Base-by-base conservation (phyloP, 805 yeast species). In the Pichia nanzhaoensis region DNA sequence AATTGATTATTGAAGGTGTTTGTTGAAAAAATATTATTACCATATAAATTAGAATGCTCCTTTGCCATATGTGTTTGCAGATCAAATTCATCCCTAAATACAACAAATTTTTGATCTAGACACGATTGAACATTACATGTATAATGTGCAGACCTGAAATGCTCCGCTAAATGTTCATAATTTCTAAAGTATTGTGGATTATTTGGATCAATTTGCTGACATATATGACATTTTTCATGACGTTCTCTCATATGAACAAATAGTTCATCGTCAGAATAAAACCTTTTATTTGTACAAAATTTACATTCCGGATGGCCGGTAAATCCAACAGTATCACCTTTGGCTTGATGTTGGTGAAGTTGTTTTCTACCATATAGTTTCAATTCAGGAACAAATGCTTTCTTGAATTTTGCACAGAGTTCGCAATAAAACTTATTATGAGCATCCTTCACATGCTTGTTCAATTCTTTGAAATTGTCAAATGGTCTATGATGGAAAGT, bases 191-290 rank as follows among this genome's bases (percentile, higher is more conserved):
- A 89, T 53, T 78, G 82, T 0, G 95, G 95, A 22, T 69, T 65
- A 14, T 75, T 61, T 1, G 80, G 68, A 55, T 79, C 74, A 2
- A 73, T 61, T 59, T 77, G 82, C 53, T 89, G 95, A 67, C 99
- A 93, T 28, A 93, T 80, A 55, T 81, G 86, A 62, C 99, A 93
- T 52, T 81, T 78, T 59, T 90, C 96, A 63, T 93, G 99, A 40
- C 68, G 68, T 49, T 85, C 84, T 53, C 95, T 71, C 66, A 90
- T 75, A 63, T 93, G 99, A 28, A 80, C 64, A 51, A 77, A 79
- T 55, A 89, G 70, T 60, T 90, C 98, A 60, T 91, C 96, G 34
- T 80, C 86, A 0, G 95, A 86, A 60, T 93, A 93, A 60, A 86
- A 90, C 46, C 95, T 66, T 52, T 69, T 74, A 2, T 79, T 78